phyloP scores from a whole-genome alignment of 306 rosid genomes.

The Fragaria ananassa region DNA sequence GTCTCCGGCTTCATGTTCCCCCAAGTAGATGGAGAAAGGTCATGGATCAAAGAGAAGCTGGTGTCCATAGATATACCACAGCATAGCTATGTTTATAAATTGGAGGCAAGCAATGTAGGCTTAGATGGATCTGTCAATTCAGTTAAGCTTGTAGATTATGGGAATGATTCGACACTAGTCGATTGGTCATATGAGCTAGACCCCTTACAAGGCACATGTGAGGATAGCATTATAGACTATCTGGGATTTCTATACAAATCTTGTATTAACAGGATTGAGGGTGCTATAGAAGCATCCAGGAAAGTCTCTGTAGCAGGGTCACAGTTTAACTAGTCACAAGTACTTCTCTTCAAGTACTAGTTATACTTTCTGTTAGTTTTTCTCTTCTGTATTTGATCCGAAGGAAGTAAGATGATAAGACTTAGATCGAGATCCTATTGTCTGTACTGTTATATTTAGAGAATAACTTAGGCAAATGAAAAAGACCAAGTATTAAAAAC shows the following conservation, averaged over 20 bases:
- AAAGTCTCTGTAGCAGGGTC: neutral
- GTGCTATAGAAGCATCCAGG: slow-evolving; percentile 41
- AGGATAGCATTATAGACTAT: slow-evolving; percentile 60
- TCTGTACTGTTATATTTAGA: no score
- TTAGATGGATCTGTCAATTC: slow-evolving; percentile 69
- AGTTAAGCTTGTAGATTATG: slow-evolving; percentile 56
- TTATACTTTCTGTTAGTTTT: neutral
- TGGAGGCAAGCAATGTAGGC: slow-evolving; percentile 83
- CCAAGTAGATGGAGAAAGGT: slow-evolving; percentile 68
- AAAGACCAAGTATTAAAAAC: no score
- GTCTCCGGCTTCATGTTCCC: slow-evolving; percentile 85
- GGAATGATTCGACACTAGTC: slow-evolving; percentile 57
- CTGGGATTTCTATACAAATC: slow-evolving; percentile 69
- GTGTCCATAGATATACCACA: slow-evolving; percentile 49
- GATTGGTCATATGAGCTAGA: slow-evolving; percentile 63
- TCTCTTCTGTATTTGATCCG: no score
- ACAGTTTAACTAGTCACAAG: neutral
- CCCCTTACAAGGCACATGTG: slow-evolving; percentile 46
- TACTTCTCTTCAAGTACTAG: neutral
- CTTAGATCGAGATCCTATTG: no score
- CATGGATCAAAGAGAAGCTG: slow-evolving; percentile 87
- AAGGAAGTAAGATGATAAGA: no score
- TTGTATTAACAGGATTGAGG: slow-evolving; percentile 67
- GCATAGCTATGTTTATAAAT: slow-evolving; percentile 47
- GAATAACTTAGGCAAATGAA: no score